Conservation (phyloP, 495 filamentous ascomycete genomes). For the Sordaria brevicollis region DNA sequence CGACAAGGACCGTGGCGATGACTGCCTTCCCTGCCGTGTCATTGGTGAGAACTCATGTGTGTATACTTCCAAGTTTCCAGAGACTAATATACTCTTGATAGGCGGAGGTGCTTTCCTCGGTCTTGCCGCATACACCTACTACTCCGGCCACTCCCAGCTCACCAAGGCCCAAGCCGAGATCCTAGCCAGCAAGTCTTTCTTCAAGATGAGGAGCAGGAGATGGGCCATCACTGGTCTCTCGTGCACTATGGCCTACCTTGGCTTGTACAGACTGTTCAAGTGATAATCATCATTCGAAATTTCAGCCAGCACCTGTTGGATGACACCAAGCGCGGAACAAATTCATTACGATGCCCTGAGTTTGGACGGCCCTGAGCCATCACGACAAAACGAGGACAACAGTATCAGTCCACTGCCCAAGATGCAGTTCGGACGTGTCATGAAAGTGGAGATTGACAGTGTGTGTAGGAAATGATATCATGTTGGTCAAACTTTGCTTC, state of each 20-base stretch:
- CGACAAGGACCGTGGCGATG: slow-evolving; percentile 53
- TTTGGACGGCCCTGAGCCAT: no score
- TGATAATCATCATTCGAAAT: no score
- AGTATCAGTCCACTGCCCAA: neutral
- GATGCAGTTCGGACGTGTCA: no score
- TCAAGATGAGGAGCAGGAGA: slow-evolving; percentile 65
- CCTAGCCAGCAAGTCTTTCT: slow-evolving; percentile 55
- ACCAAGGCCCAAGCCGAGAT: slow-evolving; percentile 59
- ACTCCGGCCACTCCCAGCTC: slow-evolving; percentile 68
- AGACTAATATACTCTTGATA: neutral
- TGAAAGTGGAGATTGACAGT: no score
- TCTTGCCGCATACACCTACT: slow-evolving; percentile 81
- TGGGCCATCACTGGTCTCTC: slow-evolving; percentile 64
- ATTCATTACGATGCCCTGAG: neutral
- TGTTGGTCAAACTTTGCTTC: neutral
- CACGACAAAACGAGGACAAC: neutral
- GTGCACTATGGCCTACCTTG: slow-evolving; percentile 57
- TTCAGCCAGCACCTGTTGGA: neutral
- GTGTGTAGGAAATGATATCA: neutral
- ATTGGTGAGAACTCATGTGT: slow-evolving; percentile 38
- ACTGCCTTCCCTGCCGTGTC: slow-evolving; percentile 59
- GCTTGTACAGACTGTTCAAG: slow-evolving; percentile 36
- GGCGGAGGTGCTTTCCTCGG: slow-evolving; percentile 79
- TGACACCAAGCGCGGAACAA: neutral
- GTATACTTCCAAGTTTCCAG: neutral